A percentile compares a stretch with the other conserved stretches of the same genome.
These are phyloP conservation scores for Colletotrichum godetiae DNA, from an alignment of 2,329 filamentous ascomycete genomes.

Conservation along the genomic window DNA sequence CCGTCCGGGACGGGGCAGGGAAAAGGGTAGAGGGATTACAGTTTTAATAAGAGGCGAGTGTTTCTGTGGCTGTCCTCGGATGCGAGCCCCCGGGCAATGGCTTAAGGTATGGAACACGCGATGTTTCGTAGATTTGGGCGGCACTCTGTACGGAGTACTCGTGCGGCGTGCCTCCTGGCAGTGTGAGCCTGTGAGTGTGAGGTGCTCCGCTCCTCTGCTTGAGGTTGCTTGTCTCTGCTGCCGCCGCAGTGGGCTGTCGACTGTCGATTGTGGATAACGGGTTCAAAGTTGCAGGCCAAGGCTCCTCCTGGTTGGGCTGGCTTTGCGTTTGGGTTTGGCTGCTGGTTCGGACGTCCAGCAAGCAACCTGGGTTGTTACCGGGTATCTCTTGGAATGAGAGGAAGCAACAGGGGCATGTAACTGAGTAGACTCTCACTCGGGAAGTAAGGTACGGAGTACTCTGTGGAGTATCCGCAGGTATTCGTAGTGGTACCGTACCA, in stretches of 20 bases:
- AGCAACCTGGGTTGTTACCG: not conserved
- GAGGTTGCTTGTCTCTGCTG: not conserved
- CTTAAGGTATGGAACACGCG: slow-evolving; percentile 36
- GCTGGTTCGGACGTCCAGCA: slow-evolving; percentile 25
- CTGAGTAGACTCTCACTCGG: not conserved
- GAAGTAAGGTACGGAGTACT: too few relatives aligned
- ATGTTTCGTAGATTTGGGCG: slow-evolving; percentile 35
- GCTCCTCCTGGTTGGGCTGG: not conserved
- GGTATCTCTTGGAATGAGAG: slow-evolving; percentile 16
- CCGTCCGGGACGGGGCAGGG: not conserved
- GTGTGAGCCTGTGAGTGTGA: too few relatives aligned
- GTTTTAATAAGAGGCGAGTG: slow-evolving; percentile 31
- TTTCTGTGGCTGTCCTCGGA: slow-evolving; percentile 31
- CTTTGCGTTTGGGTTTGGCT: not conserved
- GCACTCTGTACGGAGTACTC: slow-evolving; percentile 12
- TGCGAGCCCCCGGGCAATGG: slow-evolving; percentile 25
- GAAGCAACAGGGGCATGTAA: slow-evolving; percentile 20
- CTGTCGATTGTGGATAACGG: not conserved
- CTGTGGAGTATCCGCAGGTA: too few relatives aligned
- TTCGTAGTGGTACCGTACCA: too few relatives aligned
- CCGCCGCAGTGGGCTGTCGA: slow-evolving; percentile 3
- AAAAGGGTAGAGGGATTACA: slow-evolving; percentile 22
- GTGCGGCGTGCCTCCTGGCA: slow-evolving; percentile 19
- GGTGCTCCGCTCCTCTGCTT: slow-evolving; percentile 15
- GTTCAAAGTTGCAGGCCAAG: slow-evolving; percentile 6